Base-by-base conservation (phyloP, 176 grass and related monocot genomes). In the Themeda triandra region DNA sequence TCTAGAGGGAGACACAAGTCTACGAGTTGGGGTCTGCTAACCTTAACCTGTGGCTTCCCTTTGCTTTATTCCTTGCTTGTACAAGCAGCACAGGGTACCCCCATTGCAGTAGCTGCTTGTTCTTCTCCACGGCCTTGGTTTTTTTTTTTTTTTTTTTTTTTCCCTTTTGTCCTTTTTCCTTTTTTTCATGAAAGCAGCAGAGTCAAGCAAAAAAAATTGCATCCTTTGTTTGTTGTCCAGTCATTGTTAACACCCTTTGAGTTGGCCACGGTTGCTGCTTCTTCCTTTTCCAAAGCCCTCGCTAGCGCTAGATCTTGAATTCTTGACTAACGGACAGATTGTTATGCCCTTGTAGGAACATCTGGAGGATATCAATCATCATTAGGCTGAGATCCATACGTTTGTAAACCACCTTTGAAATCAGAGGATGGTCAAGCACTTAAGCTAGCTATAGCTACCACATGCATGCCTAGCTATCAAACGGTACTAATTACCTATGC, bases 51-150 rank as follows among this genome's bases (percentile, higher is more conserved):
- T 76, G 44, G 66, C 32, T n/a, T 13, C 32, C 25, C 80, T 10
- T 69, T 83, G 48, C 84, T 90, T 90, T 83, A 87, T 90, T 90
- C 88, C 80, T 90, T 90, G 84, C 88, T 86, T 90, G 84, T 74
- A 83, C 58, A 15, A 35, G 12, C 59, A 29, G 28, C 84, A 68
- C 73, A 73, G 58, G 82, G 88, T 56, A 14, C 11, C 25, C 25
- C 6, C 6, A 53, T 67, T 23, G 30, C 19, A 44, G 60, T 71
- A 45, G 41, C 10, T 17, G 64, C 71, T 73, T 37, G 36, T 30
- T 67, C 51, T 71, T 51, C 51, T 39, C 66, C 28, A 59, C 23
- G 32, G 42, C 66, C 10, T 73, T 73, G 40, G 28, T 8, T n/a
- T 15, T 30, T 29, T n/a, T 31, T 59, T 30, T 69, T 10, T 42